phyloP scores from a whole-genome alignment of 192 early-diverging fungal genomes.

The Coemansia sp. region DNA sequence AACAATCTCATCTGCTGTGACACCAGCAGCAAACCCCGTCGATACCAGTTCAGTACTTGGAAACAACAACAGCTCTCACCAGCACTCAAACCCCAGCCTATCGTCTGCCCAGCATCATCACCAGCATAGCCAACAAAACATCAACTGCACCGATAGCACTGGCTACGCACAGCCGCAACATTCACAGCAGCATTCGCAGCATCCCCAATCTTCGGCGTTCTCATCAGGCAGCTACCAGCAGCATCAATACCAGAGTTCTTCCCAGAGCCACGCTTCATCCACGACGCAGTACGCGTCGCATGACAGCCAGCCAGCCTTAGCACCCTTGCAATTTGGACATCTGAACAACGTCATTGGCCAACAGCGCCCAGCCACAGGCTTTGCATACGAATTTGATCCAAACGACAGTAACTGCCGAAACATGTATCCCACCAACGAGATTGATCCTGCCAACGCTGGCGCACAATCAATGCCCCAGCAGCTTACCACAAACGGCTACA shows the following conservation, averaged over 20 bases:
- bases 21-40: slow-evolving; percentile 20
- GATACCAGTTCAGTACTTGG: slow-evolving; percentile 22
- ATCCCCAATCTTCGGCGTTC: slow-evolving; percentile 16
- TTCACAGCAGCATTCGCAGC: slow-evolving; percentile 24
- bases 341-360: slow-evolving; percentile 40
- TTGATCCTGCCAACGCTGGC: slow-evolving; percentile 26
- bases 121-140: slow-evolving; percentile 14
- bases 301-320: slow-evolving; percentile 41
- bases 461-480: slow-evolving; percentile 33
- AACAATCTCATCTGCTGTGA: slow-evolving; percentile 28
- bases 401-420: slow-evolving; percentile 44
- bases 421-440: slow-evolving; percentile 36
- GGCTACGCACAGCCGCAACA: slow-evolving; percentile 19
- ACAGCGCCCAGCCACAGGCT: slow-evolving; percentile 33
- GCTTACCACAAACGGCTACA: slow-evolving; percentile 37
- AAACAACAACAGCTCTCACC: slow-evolving; percentile 10
- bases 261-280: slow-evolving; percentile 28
- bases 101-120: slow-evolving; percentile 26
- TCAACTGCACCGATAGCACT: slow-evolving; percentile 22
- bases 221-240: slow-evolving; percentile 25
- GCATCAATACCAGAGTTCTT: slow-evolving; percentile 35
- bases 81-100: background rate
- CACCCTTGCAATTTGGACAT: slow-evolving; percentile 43
- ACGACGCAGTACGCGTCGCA: slow-evolving; percentile 53
- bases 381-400: slow-evolving; percentile 52